Evolutionary conservation across 176 grass and related monocot species (phyloP).

Genomic region (Pharus latifolius): DNA sequence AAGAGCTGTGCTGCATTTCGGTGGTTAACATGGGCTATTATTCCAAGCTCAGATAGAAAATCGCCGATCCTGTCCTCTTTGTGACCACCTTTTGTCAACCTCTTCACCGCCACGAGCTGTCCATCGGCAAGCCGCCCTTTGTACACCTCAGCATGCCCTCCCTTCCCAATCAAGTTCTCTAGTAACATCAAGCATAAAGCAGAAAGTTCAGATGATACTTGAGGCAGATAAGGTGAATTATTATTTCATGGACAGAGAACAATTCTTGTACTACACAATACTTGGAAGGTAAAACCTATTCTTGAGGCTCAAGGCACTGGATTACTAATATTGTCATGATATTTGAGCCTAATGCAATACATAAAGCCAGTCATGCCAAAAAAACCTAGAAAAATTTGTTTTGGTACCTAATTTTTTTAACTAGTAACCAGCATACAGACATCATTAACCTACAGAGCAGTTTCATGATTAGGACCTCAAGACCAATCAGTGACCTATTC

Average conservation of each 20-base stretch:
- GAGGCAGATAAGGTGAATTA: neutral
- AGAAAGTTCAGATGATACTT: constrained; percentile 8
- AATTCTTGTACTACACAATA: neutral
- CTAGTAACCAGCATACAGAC: constrained; percentile 2
- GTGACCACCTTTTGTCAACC: constrained; percentile 68
- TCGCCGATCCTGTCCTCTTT: constrained; percentile 79
- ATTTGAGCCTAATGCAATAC: neutral
- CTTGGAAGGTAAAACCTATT: no score
- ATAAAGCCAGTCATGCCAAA: neutral
- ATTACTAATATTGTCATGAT: neutral
- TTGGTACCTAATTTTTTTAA: constrained; percentile 2
- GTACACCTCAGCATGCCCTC: constrained; percentile 89
- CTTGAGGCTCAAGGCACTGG: neutral
- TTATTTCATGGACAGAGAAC: neutral
- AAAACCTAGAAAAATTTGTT: neutral
- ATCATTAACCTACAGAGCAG: constrained; percentile 19
- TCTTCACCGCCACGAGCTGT: constrained; percentile 84
- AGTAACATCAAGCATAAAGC: constrained; percentile 6
- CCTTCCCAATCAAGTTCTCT: constrained; percentile 95
- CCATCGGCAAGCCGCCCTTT: constrained; percentile 70
- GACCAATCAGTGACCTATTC: neutral
- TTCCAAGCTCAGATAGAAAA: constrained; percentile 96
- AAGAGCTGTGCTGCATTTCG: constrained; percentile 90
- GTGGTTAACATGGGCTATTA: constrained; percentile 98
- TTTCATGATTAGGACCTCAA: constrained; percentile 35